A percentile compares a stretch with the other conserved stretches of the same genome.
These are phyloP conservation scores for Penicillium nucicola DNA, from an alignment of 495 filamentous ascomycete genomes.

Conservation along the genomic window DNA sequence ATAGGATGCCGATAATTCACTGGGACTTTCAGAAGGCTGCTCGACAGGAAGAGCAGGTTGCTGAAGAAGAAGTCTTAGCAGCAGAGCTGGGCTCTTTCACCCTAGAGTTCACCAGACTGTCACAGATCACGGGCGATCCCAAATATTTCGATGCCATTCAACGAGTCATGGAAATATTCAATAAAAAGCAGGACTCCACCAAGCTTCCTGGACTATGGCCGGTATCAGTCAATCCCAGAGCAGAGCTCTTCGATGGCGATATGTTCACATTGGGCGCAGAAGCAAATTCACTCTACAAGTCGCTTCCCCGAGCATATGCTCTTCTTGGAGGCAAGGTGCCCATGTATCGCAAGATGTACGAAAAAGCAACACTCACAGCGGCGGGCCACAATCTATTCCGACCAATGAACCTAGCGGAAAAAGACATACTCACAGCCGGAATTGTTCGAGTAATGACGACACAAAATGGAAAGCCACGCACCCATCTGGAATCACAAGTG, in stretches of 20 bases:
- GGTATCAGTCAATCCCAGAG: slow-evolving; percentile 20
- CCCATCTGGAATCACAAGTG: slow-evolving; percentile 29
- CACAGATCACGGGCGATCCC: slow-evolving; percentile 76
- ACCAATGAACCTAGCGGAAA: slow-evolving; percentile 36
- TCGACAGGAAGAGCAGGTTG: slow-evolving; percentile 18
- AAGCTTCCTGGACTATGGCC: slow-evolving; percentile 39
- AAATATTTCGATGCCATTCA: slow-evolving; percentile 88
- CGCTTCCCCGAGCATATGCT: slow-evolving; percentile 30
- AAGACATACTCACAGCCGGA: slow-evolving; percentile 40
- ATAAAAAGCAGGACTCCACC: slow-evolving; percentile 63
- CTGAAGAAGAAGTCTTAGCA: slow-evolving; percentile 36
- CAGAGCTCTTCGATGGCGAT: slow-evolving; percentile 10
- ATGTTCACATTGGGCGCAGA: slow-evolving; percentile 27
- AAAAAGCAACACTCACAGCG: slow-evolving; percentile 27
- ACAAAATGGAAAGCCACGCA: slow-evolving; percentile 10
- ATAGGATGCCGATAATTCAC: slow-evolving; percentile 34
- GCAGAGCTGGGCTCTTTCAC: slow-evolving; percentile 80
- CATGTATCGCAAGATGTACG: slow-evolving; percentile 44
- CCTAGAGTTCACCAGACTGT: slow-evolving; percentile 85
- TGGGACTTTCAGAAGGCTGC: slow-evolving; percentile 26
- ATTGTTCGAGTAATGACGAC: slow-evolving; percentile 16
- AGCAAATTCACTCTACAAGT: slow-evolving; percentile 34
- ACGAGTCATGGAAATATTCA: slow-evolving; percentile 72
- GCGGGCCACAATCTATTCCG: slow-evolving; percentile 42
- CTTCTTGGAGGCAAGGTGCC: slow-evolving; percentile 29